phyloP scores from a whole-genome alignment of 371 early-diverging fungal genomes.

The Blakeslea trispora region DNA sequence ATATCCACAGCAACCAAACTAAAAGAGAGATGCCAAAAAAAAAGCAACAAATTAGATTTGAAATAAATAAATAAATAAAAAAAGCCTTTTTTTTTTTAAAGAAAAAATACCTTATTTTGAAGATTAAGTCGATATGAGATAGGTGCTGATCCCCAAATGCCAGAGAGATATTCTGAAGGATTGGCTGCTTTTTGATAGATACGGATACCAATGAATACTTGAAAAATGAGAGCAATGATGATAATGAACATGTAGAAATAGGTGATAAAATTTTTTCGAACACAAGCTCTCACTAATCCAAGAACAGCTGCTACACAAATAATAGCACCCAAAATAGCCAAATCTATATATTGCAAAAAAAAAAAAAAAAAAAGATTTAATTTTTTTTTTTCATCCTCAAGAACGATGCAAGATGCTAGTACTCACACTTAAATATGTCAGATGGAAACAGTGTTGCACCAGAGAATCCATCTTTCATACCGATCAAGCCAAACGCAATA shows the following conservation, averaged over 20 bases:
- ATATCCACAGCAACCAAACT: slow-evolving; percentile 53
- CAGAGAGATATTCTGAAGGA: slow-evolving; percentile 30
- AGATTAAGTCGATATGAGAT: slow-evolving; percentile 24
- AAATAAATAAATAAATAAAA: too few species aligned
- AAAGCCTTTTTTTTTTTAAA: slow-evolving; percentile 1
- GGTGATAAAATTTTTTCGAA: slow-evolving; percentile 29
- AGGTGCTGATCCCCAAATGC: slow-evolving; percentile 33
- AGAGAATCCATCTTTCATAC: slow-evolving; percentile 32
- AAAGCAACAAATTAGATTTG: background rate
- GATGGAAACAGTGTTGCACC: slow-evolving; percentile 46
- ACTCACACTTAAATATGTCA: slow-evolving; percentile 39
- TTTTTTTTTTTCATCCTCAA: background rate
- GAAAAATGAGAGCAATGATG: slow-evolving; percentile 37
- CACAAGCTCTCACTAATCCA: slow-evolving; percentile 38
- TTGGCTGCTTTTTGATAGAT: slow-evolving; percentile 45
- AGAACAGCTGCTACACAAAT: slow-evolving; percentile 42
- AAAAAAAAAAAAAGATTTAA: slow-evolving; percentile 3
- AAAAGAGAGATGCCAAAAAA: too few species aligned
- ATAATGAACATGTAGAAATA: slow-evolving; percentile 43
- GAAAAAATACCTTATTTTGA: slow-evolving; percentile 31
- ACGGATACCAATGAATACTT: slow-evolving; percentile 44
- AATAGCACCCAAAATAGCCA: slow-evolving; percentile 44
- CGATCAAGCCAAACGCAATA: slow-evolving; percentile 47
- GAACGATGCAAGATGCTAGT: too few species aligned
- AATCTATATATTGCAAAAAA: slow-evolving; percentile 6